These are phyloP conservation scores for Spongiforma sp. DNA, from an alignment of 1,284 basidiomycete genomes.

Conservation along the genomic window DNA sequence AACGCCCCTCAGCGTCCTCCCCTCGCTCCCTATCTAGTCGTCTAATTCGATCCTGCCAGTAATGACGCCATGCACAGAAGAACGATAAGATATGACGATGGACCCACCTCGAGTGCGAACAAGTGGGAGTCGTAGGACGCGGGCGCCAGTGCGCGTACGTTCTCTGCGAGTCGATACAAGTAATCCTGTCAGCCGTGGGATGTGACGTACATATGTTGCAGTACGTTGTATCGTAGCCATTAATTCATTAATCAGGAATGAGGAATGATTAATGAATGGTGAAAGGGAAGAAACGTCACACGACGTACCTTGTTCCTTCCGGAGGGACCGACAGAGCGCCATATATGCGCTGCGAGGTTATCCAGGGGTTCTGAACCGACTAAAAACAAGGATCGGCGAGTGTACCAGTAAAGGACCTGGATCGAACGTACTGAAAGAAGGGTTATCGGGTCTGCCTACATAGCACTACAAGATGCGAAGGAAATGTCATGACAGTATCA, in stretches of 20 bases:
- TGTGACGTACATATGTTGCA: no score
- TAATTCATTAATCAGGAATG: no score
- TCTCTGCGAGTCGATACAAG: conserved; percentile 71
- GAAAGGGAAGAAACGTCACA: background rate
- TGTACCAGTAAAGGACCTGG: no score
- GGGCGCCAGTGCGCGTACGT: conserved; percentile 73
- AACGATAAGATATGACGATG: background rate
- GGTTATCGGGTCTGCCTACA: conserved; percentile 67
- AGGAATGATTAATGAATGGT: no score
- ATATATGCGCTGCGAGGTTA: conserved; percentile 69
- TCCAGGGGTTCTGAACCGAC: conserved; percentile 83
- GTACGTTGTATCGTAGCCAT: no score
- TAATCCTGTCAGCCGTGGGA: conserved; percentile 62
- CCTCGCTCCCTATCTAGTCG: conserved; percentile 16
- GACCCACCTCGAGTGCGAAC: conserved; percentile 69
- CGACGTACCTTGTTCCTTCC: conserved; percentile 76
- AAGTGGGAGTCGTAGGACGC: conserved; percentile 80
- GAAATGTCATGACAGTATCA: background rate
- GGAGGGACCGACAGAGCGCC: conserved; percentile 78
- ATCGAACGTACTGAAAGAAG: conserved; percentile 56
- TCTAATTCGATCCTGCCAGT: conserved; percentile 17
- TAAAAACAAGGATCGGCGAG: conserved; percentile 29
- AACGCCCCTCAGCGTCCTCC: background rate
- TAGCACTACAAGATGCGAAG: conserved; percentile 49
- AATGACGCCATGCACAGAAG: background rate